Percentiles rank a stretch among this genome's conserved stretches.
Conservation (phyloP, 2,329 filamentous ascomycete species). For the Aspergillus aculeatinus region DNA sequence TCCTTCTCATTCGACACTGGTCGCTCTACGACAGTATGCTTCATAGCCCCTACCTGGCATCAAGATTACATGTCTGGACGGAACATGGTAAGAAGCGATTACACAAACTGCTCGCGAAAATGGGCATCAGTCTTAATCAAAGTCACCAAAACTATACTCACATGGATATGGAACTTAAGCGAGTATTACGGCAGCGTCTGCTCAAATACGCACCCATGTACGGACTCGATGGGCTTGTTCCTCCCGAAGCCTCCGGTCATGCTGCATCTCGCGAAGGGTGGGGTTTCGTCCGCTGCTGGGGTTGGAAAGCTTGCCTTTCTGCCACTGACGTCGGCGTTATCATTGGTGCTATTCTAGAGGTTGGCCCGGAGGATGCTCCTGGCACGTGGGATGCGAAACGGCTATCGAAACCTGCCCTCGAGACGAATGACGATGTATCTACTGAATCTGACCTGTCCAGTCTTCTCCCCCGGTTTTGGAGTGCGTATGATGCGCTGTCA, state of each 20-base stretch:
- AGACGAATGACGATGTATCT: slow-evolving; percentile 18
- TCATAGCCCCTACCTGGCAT: slow-evolving; percentile 91
- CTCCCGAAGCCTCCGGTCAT: slow-evolving; percentile 69
- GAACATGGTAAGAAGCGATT: slow-evolving; percentile 83
- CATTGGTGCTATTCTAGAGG: slow-evolving; percentile 86
- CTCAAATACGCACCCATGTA: slow-evolving; percentile 91
- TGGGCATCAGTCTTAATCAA: slow-evolving; percentile 92
- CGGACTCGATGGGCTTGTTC: slow-evolving; percentile 89
- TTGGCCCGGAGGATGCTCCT: slow-evolving; percentile 56
- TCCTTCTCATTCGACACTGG: slow-evolving; percentile 92
- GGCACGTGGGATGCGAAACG: slow-evolving; percentile 35
- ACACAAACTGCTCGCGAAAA: slow-evolving; percentile 93
- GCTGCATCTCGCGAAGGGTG: slow-evolving; percentile 82
- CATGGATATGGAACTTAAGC: slow-evolving; percentile 97
- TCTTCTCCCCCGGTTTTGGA: slow-evolving; percentile 54
- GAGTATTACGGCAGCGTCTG: slow-evolving; percentile 77
- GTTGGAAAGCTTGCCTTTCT: slow-evolving; percentile 90
- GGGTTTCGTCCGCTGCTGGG: slow-evolving; percentile 97
- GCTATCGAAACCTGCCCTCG: slow-evolving; percentile 21
- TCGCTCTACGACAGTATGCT: slow-evolving; percentile 98
- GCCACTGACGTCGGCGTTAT: slow-evolving; percentile 94
- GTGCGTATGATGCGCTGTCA: slow-evolving; percentile 58
- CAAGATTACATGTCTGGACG: slow-evolving; percentile 89
- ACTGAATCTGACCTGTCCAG: slow-evolving; percentile 31
- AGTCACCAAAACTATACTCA: slow-evolving; percentile 95